Evolutionary conservation across 2,329 filamentous ascomycete genomes (phyloP).

Genomic region (Teratosphaeria destructans): DNA sequence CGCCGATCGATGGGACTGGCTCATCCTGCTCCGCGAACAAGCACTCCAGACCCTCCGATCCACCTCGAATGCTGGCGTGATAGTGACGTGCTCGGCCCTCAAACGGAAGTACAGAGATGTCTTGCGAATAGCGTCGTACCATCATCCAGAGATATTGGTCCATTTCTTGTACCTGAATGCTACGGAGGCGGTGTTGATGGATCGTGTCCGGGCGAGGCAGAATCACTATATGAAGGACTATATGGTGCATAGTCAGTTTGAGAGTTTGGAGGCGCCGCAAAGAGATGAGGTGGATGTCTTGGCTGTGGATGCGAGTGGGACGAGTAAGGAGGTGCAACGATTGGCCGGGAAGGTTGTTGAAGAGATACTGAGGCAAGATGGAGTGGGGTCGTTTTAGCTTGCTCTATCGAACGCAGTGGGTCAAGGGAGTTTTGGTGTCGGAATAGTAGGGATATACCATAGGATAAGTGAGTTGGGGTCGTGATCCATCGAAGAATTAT

Average conservation of each 20-base stretch:
- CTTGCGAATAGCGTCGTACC: slow-evolving; percentile 39
- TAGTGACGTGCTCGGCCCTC: slow-evolving; percentile 89
- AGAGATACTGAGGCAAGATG: slow-evolving; percentile 18
- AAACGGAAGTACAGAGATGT: slow-evolving; percentile 93
- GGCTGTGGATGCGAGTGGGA: slow-evolving; percentile 36
- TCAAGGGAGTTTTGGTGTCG: neutral
- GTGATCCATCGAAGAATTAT: neutral
- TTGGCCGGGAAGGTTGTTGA: slow-evolving; percentile 31
- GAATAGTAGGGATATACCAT: neutral
- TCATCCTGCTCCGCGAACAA: slow-evolving; percentile 44
- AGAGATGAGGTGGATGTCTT: slow-evolving; percentile 41
- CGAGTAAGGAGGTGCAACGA: slow-evolving; percentile 29
- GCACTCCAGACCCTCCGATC: slow-evolving; percentile 26
- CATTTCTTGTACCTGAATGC: slow-evolving; percentile 91
- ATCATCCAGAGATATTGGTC: slow-evolving; percentile 40
- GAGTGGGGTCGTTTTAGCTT: neutral
- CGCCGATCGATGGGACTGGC: slow-evolving; percentile 95
- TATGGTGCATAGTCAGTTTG: slow-evolving; percentile 91
- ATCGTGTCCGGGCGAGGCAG: slow-evolving; percentile 63
- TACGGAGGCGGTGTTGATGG: slow-evolving; percentile 60
- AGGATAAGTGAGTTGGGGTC: neutral
- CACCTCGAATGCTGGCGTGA: slow-evolving; percentile 47
- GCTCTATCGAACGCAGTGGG: neutral
- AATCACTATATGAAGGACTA: slow-evolving; percentile 91
- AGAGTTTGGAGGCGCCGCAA: slow-evolving; percentile 71